These are phyloP conservation scores for Cladosporium velox DNA, from an alignment of 2,329 filamentous ascomycete genomes.

Conservation along the genomic window DNA sequence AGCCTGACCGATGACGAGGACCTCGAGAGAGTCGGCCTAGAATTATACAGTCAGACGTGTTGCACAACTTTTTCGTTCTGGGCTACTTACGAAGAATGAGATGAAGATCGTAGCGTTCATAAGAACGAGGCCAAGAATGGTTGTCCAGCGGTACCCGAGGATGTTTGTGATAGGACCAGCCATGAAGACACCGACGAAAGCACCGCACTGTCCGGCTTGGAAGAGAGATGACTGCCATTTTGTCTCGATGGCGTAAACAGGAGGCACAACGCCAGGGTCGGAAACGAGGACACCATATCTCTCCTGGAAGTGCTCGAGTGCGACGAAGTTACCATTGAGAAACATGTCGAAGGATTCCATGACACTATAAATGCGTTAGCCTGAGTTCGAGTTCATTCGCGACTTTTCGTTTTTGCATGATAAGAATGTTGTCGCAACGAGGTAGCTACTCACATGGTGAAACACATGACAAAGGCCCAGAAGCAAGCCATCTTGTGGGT, in stretches of 20 bases:
- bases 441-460: slow-evolving; percentile 51
- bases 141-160: slow-evolving; percentile 61
- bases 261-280: slow-evolving; percentile 8
- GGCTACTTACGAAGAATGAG: slow-evolving; percentile 50
- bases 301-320: slow-evolving; percentile 48
- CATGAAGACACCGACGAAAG: slow-evolving; percentile 58
- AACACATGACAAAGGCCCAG: slow-evolving; percentile 53
- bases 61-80: background rate
- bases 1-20: slow-evolving; percentile 55
- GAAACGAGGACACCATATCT: slow-evolving; percentile 47
- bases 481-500: slow-evolving; percentile 52
- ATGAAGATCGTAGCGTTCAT: slow-evolving; percentile 61
- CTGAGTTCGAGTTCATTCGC: background rate
- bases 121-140: slow-evolving; percentile 53
- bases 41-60: slow-evolving; percentile 11
- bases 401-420: slow-evolving; percentile 22
- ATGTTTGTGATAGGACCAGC: slow-evolving; percentile 59
- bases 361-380: slow-evolving; percentile 40
- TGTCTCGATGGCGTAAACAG: slow-evolving; percentile 47
- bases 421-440: slow-evolving; percentile 6
- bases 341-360: slow-evolving; percentile 65
- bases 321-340: slow-evolving; percentile 59
- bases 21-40: slow-evolving; percentile 43
- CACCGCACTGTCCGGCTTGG: slow-evolving; percentile 56
- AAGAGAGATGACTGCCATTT: slow-evolving; percentile 59